Percentiles rank a stretch among this genome's conserved stretches.
phyloP scores from a whole-genome alignment of 306 rosid species.

The Chamaecrista fasciculata region DNA sequence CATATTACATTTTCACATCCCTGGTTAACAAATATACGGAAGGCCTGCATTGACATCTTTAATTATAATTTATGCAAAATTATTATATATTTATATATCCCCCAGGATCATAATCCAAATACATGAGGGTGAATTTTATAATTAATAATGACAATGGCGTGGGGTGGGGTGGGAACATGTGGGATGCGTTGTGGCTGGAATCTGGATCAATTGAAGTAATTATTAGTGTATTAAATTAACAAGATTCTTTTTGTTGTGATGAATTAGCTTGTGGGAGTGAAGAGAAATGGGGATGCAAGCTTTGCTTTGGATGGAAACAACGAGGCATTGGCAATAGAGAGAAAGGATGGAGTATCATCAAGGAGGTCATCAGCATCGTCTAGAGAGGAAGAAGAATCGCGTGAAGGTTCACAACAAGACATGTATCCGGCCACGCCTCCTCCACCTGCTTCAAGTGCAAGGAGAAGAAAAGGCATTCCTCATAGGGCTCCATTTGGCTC shows the following conservation, averaged over 20 bases:
- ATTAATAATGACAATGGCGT: too few relatives aligned
- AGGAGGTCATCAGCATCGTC: slow-evolving; percentile 34
- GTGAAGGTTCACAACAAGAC: slow-evolving; percentile 77
- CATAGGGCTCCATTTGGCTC: slow-evolving; percentile 88
- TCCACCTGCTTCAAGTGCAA: slow-evolving; percentile 71
- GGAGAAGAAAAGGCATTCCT: slow-evolving; percentile 99
- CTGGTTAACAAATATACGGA: background rate
- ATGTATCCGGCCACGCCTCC: slow-evolving; percentile 71
- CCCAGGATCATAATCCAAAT: background rate
- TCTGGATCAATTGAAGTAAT: background rate
- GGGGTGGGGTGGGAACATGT: slow-evolving; percentile 38
- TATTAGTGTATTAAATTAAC: slow-evolving; percentile 7
- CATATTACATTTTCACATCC: background rate
- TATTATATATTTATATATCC: background rate
- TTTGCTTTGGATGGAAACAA: slow-evolving; percentile 58
- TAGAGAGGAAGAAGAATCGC: slow-evolving; percentile 53
- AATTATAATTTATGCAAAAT: background rate
- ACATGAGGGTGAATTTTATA: background rate
- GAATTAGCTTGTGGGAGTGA: slow-evolving; percentile 71
- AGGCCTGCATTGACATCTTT: slow-evolving; percentile 29
- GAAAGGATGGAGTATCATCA: slow-evolving; percentile 26
- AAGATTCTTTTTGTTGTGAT: slow-evolving; percentile 18
- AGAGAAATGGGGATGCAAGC: slow-evolving; percentile 79
- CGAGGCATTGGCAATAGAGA: slow-evolving; percentile 28
- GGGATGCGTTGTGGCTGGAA: background rate